phyloP scores from a whole-genome alignment of 129 eudicot genomes.

The Flaveria brownii region DNA sequence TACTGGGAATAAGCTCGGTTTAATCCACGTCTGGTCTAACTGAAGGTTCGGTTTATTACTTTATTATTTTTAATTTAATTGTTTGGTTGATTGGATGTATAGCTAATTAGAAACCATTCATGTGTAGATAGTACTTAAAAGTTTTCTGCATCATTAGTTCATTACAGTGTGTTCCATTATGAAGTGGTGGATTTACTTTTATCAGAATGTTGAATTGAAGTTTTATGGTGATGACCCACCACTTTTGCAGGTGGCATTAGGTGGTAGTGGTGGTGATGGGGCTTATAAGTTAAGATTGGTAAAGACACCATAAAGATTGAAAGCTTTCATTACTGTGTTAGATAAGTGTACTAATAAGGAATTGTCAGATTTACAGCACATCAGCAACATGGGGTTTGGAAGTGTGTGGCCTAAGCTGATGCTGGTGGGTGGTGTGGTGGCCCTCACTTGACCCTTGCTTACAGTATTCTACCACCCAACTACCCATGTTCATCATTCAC shows the following conservation, averaged over 20 bases:
- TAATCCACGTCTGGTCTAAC: conserved; percentile 96
- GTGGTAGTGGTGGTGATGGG: conserved; percentile 30
- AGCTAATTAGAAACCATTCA: background rate
- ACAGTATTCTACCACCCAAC: conserved; percentile 24
- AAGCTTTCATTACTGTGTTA: conserved; percentile 26
- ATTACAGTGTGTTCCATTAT: conserved; percentile 4
- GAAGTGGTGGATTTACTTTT: conserved; percentile 25
- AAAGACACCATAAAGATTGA: conserved; percentile 31
- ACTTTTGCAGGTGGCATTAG: conserved; percentile 25
- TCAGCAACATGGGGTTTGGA: conserved; percentile 36
- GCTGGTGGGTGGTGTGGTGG: conserved; percentile 26
- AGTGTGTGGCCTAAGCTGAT: conserved; percentile 42
- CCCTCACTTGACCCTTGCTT: conserved; percentile 26
- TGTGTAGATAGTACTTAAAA: background rate
- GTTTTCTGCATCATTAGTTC: conserved; percentile 14
- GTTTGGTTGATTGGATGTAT: background rate
- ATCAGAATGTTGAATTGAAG: conserved; percentile 26
- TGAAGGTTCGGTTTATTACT: conserved; percentile 23
- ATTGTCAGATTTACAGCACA: conserved; percentile 46
- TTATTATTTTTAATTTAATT: background rate
- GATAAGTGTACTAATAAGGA: conserved; percentile 29
- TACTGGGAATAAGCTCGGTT: conserved; percentile 80
- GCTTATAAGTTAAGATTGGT: conserved; percentile 39
- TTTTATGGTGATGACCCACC: conserved; percentile 18
- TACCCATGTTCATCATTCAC: conserved; percentile 37